Evolutionary conservation across 2,329 filamentous ascomycete species (phyloP), one percentile per base, ranked within the genome.

Genomic region (Tolypocladium endophyticum): DNA sequence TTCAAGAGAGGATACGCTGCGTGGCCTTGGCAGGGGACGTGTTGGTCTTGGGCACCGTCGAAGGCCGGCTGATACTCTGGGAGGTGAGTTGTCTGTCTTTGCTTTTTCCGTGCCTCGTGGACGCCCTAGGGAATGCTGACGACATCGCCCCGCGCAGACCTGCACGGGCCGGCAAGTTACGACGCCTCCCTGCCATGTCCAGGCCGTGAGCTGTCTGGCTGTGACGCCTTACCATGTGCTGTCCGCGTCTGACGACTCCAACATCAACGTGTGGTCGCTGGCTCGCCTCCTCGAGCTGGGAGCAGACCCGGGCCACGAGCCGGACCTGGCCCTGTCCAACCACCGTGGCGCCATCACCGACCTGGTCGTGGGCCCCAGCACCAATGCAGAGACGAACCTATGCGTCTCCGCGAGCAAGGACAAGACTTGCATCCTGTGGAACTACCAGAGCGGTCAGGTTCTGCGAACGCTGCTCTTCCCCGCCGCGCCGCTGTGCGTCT

Each of bases 361-460:
- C 57, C 70, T 89, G 23, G 74, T 74, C 6, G 74, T 81, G 52
- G 87, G 89, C 23, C 85, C 89, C 68, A 87, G 88, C 69, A 78
- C 81, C 61, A 87, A 85, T 70, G 71, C 76, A 20, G 84, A 86
- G 67, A 88, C 88, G 61, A 93, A 90, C 71, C 86, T 97, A 62
- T 92, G 89, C 61, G 82, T 97, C 25, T 95, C 93, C 3, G 85
- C 87, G 8, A 90, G 90, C 64, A 86, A 84, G 66, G 94, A 97
- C 75, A 92, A 90, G 74, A 94, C 90, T 9, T 90, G 90, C 66
- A 87, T 96, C 67, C 80, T 96, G 61, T 99, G 94, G 94, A 92
- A 97, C 74, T 95, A 95, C 71, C 85, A 87, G 62, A 89, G 85
- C 0, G 90, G 90, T 45, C 83, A 85, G 61, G 79, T 88, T 14